Conservation (phyloP, 1,139 yeast species). For the Yamadazyma atlantica region DNA sequence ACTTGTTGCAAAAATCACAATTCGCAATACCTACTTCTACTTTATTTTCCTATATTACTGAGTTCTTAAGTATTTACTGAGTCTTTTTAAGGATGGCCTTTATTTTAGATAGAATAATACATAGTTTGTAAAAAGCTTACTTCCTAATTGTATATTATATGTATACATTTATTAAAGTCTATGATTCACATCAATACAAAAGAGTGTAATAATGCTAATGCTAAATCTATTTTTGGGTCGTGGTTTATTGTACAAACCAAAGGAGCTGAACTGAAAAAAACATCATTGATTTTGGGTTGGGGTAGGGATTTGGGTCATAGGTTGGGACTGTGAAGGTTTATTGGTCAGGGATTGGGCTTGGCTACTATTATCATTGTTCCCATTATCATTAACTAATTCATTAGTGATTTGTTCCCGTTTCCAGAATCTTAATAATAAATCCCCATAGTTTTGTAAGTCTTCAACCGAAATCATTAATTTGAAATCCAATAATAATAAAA, state of each 20-base stretch:
- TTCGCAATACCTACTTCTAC: no score
- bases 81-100: no score
- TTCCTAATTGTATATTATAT: neutral
- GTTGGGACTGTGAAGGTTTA: constrained; percentile 1
- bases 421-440: constrained; percentile 82
- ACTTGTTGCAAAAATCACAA: no score
- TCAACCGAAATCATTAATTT: constrained; percentile 84
- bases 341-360: no score
- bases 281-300: constrained; percentile 1
- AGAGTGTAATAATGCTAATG: no score
- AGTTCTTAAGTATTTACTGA: no score
- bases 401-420: constrained; percentile 56
- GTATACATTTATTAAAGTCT: neutral
- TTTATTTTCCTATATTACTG: no score
- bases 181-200: neutral
- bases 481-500: constrained; percentile 80
- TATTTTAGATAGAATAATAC: neutral
- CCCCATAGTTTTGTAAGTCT: constrained; percentile 90
- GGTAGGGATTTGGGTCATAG: constrained; percentile 4
- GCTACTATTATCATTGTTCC: neutral
- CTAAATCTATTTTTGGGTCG: neutral
- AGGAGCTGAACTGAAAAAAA: neutral
- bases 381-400: constrained; percentile 25
- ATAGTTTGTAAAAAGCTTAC: neutral
- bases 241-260: no score